Conservation (phyloP, 2,329 filamentous ascomycete species). For the Nannizziopsis arthrosporioides region DNA sequence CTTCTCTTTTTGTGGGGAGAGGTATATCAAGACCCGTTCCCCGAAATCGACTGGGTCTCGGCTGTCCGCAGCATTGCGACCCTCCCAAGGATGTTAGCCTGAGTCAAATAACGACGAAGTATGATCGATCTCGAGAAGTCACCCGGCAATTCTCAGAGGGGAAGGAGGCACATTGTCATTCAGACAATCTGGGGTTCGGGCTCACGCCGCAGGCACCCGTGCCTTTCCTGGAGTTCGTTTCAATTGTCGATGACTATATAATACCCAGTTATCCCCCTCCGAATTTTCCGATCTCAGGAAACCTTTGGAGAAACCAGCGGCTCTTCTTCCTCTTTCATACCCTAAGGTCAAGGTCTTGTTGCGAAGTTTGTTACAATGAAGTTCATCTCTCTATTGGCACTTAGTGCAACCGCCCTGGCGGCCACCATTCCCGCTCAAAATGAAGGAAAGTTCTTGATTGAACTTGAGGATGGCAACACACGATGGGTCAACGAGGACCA, state of each 20-base stretch:
- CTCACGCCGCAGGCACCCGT: constrained; percentile 5
- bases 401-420: constrained; percentile 25
- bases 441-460: constrained; percentile 55
- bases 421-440: constrained; percentile 25
- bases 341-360: neutral
- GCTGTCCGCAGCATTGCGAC: constrained; percentile 9
- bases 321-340: neutral
- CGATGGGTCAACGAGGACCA: constrained; percentile 85
- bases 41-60: constrained; percentile 4
- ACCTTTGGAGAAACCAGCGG: neutral
- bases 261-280: neutral
- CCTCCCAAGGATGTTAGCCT: constrained; percentile 7
- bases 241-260: constrained; percentile 1
- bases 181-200: neutral
- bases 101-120: neutral
- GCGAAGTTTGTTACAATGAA: constrained; percentile 24
- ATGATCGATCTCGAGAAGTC: neutral
- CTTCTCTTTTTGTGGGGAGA: neutral
- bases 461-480: constrained; percentile 68
- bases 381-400: constrained; percentile 24
- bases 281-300: neutral
- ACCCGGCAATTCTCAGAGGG: neutral
- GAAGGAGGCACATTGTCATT: neutral
- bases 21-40: constrained; percentile 2
- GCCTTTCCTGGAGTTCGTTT: neutral